Conservation (phyloP, 306 rosid species). For the Ceratonia siliqua region DNA sequence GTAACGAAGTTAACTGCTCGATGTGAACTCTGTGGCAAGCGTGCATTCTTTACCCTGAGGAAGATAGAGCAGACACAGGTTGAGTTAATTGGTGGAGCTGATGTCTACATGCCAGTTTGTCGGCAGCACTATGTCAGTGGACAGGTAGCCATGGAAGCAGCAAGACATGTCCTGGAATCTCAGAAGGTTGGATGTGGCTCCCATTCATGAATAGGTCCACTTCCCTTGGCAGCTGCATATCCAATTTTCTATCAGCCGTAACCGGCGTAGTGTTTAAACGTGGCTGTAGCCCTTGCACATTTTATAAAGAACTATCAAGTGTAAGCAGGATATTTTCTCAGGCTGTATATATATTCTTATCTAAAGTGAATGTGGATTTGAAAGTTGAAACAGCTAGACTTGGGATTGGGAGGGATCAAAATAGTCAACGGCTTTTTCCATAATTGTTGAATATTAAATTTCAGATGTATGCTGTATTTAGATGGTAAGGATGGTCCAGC, state of each 20-base stretch:
- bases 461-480: constrained; percentile 1
- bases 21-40: constrained; percentile 80
- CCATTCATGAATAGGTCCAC: constrained; percentile 33
- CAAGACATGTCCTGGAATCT: constrained; percentile 62
- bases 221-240: constrained; percentile 34
- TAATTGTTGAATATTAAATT: background rate
- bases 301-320: background rate
- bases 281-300: background rate
- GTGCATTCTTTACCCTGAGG: constrained; percentile 79
- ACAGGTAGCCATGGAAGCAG: constrained; percentile 62
- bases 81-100: constrained; percentile 83
- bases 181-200: constrained; percentile 48
- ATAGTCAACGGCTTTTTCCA: background rate
- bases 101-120: constrained; percentile 93
- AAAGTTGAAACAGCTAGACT: no score
- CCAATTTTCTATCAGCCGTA: constrained; percentile 5
- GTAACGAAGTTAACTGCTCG: constrained; percentile 89
- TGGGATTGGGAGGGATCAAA: background rate
- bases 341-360: background rate
- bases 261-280: background rate
- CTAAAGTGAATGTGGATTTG: constrained; percentile 6
- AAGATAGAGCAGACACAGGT: constrained; percentile 67
- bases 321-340: background rate
- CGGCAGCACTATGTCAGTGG: constrained; percentile 82
- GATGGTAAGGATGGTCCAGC: constrained; percentile 1